Evolutionary conservation across 306 rosid genomes (phyloP).

Genomic region (Quercus aquifolioides): DNA sequence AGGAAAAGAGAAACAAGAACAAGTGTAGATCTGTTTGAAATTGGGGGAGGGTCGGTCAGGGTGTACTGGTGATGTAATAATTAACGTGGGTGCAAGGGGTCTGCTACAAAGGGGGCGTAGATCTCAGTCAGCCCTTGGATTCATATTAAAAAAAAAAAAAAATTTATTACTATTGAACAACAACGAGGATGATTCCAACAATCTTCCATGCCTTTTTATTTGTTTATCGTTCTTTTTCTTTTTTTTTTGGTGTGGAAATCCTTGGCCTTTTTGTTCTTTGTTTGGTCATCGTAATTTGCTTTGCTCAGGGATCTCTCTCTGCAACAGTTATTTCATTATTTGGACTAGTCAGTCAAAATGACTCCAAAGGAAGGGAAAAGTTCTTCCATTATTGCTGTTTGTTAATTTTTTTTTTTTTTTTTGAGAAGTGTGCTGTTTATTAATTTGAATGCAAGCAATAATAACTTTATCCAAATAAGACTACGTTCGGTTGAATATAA

Average conservation of each 20-base stretch:
- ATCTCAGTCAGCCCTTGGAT: constrained; percentile 36
- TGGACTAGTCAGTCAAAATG: too few species aligned
- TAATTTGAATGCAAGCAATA: constrained; percentile 1
- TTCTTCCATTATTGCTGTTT: not conserved
- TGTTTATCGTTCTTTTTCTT: not conserved
- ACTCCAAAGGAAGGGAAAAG: not conserved
- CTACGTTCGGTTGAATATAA: too few species aligned
- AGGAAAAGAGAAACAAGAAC: not conserved
- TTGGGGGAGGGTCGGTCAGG: not conserved
- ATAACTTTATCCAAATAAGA: not conserved
- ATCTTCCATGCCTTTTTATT: constrained; percentile 11
- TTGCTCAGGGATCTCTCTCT: not conserved
- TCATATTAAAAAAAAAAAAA: not conserved
- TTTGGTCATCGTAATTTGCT: not conserved
- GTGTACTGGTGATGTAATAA: constrained; percentile 30
- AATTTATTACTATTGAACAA: constrained; percentile 24
- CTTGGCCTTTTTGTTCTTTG: not conserved
- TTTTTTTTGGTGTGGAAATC: not conserved
- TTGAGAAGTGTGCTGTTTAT: not conserved
- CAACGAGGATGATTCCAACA: constrained; percentile 14
- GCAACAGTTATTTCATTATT: too few species aligned
- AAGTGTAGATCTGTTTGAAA: constrained; percentile 20
- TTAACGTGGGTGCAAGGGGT: constrained; percentile 25
- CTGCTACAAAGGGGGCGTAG: constrained; percentile 34
- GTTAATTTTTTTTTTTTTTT: too few species aligned